phyloP scores from a whole-genome alignment of 1,284 basidiomycete species.

The Agroathelia rolfsii region DNA sequence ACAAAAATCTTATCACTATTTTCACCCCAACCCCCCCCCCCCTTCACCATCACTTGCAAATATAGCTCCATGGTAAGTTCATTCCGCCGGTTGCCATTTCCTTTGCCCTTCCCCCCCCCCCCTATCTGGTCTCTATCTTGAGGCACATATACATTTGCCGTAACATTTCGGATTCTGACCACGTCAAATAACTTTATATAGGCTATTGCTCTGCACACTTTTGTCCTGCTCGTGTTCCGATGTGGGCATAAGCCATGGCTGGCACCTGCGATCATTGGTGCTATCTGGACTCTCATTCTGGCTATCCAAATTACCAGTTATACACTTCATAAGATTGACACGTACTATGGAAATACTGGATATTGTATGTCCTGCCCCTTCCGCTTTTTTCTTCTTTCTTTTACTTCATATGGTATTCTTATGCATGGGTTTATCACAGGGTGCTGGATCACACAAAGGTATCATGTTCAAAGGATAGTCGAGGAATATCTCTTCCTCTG shows the following conservation, averaged over 20 bases:
- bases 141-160: slow-evolving; percentile 18
- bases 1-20: background rate
- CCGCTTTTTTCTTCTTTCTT: background rate
- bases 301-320: slow-evolving; percentile 27
- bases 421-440: slow-evolving; percentile 20
- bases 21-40: slow-evolving; percentile 4
- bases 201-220: slow-evolving; percentile 36
- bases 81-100: slow-evolving; percentile 1
- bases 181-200: slow-evolving; percentile 12
- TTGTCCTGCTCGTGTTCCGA: slow-evolving; percentile 29
- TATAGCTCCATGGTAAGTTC: slow-evolving; percentile 20
- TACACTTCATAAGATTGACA: slow-evolving; percentile 18
- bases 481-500: slow-evolving; percentile 48
- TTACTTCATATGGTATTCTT: slow-evolving; percentile 1
- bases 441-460: slow-evolving; percentile 38
- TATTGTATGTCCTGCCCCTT: slow-evolving; percentile 23
- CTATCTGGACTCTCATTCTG: slow-evolving; percentile 29
- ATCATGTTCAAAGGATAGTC: slow-evolving; percentile 29
- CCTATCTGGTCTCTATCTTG: slow-evolving; percentile 6
- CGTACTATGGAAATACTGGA: slow-evolving; percentile 32
- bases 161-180: background rate
- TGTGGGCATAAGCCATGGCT: slow-evolving; percentile 20
- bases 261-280: slow-evolving; percentile 20
- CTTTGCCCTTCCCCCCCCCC: slow-evolving; percentile 6
- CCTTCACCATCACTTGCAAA: slow-evolving; percentile 2